phyloP scores from a whole-genome alignment of 345 rosid species.

The Sisymbrium altissimum region DNA sequence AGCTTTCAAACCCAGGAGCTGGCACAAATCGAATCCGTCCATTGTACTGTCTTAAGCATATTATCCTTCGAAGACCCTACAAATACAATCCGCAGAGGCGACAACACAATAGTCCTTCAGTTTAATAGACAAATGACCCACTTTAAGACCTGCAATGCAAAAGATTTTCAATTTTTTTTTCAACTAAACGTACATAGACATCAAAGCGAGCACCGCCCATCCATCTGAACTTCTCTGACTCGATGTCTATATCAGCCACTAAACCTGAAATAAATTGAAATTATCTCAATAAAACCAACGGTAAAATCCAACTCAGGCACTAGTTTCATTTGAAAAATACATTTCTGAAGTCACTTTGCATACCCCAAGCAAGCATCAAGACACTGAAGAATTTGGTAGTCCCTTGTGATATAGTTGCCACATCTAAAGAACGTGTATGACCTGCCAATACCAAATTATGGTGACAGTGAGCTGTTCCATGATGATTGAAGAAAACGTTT shows the following conservation, averaged over 20 bases:
- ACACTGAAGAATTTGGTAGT: conserved; percentile 66
- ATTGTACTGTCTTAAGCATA: conserved; percentile 60
- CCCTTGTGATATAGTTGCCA: conserved; percentile 78
- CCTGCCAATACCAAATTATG: conserved; percentile 46
- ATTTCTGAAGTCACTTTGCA: background rate
- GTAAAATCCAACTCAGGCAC: background rate
- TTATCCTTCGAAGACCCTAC: conserved; percentile 71
- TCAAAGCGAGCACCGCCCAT: conserved; percentile 90
- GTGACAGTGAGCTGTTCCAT: background rate
- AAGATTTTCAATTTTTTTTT: background rate
- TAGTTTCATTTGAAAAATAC: background rate
- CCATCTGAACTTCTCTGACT: conserved; percentile 92
- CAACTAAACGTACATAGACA: conserved; percentile 61
- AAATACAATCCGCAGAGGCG: conserved; percentile 6
- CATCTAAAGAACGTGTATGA: conserved; percentile 67
- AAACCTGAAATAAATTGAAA: conserved; percentile 52
- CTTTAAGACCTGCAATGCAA: background rate
- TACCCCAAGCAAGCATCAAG: conserved; percentile 99
- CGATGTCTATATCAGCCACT: conserved; percentile 94
- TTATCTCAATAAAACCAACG: conserved; percentile 1
- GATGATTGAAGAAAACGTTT: background rate
- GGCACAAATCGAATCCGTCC: conserved; percentile 82
- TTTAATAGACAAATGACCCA: background rate
- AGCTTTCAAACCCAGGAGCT: conserved; percentile 83
- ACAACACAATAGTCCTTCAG: background rate